These are phyloP conservation scores for Amanita pallidorosea DNA, from an alignment of 768 basidiomycete genomes.

Conservation along the genomic window DNA sequence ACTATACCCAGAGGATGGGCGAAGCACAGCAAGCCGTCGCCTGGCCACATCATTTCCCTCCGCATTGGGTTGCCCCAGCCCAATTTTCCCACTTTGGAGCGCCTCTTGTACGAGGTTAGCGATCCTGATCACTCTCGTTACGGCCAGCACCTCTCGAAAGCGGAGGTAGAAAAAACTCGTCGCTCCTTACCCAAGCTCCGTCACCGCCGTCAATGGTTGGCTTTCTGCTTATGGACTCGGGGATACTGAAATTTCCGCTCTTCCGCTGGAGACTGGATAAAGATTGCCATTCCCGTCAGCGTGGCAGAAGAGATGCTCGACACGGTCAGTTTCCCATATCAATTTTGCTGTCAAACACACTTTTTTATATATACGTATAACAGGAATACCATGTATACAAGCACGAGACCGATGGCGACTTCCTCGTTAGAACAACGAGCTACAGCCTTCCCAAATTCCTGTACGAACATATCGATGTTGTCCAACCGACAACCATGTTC, in stretches of 20 bases:
- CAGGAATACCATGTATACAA: constrained; percentile 42
- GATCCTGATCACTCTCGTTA: constrained; percentile 41
- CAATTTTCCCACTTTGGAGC: constrained; percentile 35
- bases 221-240: constrained; percentile 41
- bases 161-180: constrained; percentile 54
- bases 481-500: constrained; percentile 66
- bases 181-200: constrained; percentile 43
- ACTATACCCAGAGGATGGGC: constrained; percentile 38
- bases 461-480: constrained; percentile 49
- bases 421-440: constrained; percentile 48
- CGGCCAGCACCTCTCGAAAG: constrained; percentile 50
- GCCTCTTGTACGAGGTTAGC: constrained; percentile 44
- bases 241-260: constrained; percentile 38
- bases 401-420: constrained; percentile 34
- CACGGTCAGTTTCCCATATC: constrained; percentile 23
- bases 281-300: constrained; percentile 42
- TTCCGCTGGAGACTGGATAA: constrained; percentile 58
- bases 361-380: background rate
- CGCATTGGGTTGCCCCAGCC: constrained; percentile 47
- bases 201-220: constrained; percentile 53
- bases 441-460: constrained; percentile 53
- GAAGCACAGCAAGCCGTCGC: constrained; percentile 29
- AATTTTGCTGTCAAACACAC: background rate
- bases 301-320: constrained; percentile 59
- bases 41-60: constrained; percentile 37